Evolutionary conservation across 164 flowering plant genomes (phyloP).

Genomic region (Amborella trichopoda): DNA sequence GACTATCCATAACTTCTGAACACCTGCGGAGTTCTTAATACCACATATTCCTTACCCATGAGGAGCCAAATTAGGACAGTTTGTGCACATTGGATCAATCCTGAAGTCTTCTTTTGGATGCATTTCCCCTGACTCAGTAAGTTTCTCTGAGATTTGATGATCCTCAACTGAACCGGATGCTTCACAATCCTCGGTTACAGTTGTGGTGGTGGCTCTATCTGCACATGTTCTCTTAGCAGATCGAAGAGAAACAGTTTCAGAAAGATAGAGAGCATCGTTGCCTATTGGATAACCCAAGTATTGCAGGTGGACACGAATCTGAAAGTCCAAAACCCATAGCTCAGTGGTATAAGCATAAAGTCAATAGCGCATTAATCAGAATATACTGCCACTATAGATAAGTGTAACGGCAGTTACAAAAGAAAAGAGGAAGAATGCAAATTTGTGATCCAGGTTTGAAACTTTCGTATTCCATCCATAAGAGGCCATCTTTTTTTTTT

Average conservation of each 20-base stretch:
- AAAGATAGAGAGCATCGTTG: slow-evolving; percentile 73
- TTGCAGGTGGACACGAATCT: slow-evolving; percentile 91
- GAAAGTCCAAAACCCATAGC: too few species aligned
- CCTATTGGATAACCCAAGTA: slow-evolving; percentile 82
- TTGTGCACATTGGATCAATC: slow-evolving; percentile 87
- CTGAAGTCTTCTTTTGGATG: slow-evolving; percentile 31
- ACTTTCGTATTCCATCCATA: too few species aligned
- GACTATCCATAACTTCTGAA: too few species aligned
- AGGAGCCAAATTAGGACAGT: slow-evolving; percentile 87
- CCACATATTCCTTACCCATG: slow-evolving; percentile 95
- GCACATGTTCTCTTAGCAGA: slow-evolving; percentile 36
- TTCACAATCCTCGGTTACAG: slow-evolving; percentile 7
- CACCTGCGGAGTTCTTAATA: too few species aligned
- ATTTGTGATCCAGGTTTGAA: too few species aligned
- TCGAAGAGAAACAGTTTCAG: slow-evolving; percentile 24
- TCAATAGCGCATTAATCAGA: too few species aligned
- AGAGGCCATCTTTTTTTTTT: too few species aligned
- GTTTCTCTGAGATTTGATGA: slow-evolving; percentile 3
- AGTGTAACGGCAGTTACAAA: too few species aligned
- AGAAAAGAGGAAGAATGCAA: too few species aligned
- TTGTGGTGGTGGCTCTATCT: slow-evolving; percentile 28
- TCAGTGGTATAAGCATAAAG: too few species aligned
- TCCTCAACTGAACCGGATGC: slow-evolving; percentile 6
- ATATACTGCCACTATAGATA: too few species aligned
- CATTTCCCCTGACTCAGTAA: slow-evolving; percentile 14